Evolutionary conservation across 1,284 basidiomycete genomes (phyloP).

Genomic region (Athelia sp.): DNA sequence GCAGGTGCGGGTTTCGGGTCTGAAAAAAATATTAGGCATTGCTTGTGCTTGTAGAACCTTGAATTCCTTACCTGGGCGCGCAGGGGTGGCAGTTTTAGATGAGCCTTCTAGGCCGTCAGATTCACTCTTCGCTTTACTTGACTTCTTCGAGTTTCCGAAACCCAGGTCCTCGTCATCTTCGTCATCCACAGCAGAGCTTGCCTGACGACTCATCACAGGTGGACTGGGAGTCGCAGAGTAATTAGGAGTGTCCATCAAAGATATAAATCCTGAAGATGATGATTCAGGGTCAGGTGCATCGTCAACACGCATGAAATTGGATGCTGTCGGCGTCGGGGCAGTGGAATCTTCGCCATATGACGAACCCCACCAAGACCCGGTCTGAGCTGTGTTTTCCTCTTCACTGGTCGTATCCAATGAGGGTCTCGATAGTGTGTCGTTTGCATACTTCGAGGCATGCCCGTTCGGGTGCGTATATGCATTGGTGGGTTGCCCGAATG

Average conservation of each 20-base stretch:
- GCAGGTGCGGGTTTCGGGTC: conserved; percentile 24
- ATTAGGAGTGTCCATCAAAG: conserved; percentile 73
- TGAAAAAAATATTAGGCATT: conserved; percentile 9
- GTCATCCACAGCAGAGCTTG: conserved; percentile 32
- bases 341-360: conserved; percentile 40
- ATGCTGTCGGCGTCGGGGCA: conserved; percentile 60
- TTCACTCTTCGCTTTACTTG: conserved; percentile 21
- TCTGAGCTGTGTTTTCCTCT: conserved; percentile 26
- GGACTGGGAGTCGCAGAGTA: conserved; percentile 37
- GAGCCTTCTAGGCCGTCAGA: conserved; percentile 10
- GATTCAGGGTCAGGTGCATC: conserved; percentile 29
- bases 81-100: conserved; percentile 18
- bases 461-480: conserved; percentile 13
- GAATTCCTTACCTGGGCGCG: conserved; percentile 31
- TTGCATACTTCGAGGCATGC: background rate
- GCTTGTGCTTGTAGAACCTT: conserved; percentile 10
- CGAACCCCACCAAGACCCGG: conserved; percentile 58
- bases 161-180: conserved; percentile 89
- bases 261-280: conserved; percentile 69
- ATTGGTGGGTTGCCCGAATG: conserved; percentile 31
- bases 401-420: conserved; percentile 25
- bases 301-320: conserved; percentile 54
- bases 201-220: conserved; percentile 16
- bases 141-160: conserved; percentile 68
- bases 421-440: conserved; percentile 19